Evolutionary conservation across 2,329 filamentous ascomycete species (phyloP), one percentile per base, ranked within the genome.

Genomic region (Colletotrichum acutatum): DNA sequence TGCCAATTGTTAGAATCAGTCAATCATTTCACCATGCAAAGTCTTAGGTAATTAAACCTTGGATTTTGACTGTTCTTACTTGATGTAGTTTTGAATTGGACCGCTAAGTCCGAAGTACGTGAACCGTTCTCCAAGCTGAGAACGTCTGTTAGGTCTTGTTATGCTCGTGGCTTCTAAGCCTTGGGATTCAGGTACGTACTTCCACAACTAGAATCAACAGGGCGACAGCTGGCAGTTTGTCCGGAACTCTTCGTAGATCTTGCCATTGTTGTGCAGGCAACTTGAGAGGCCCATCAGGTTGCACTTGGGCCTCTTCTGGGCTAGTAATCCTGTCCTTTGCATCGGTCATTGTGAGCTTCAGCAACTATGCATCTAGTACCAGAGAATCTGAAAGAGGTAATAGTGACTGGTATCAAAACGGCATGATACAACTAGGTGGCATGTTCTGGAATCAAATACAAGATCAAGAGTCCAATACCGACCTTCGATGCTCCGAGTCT

Each of bases 21-120:
- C 28, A 54, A 16, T 37, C 5, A 34, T 28, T 30, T 2, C 2
- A 28, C 9, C 19, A 19, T 9, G 5, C 4, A 6, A 6, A n/a
- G n/a, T n/a, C 7, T 6, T 19, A 16, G 5, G 4, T 2, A 4
- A 12, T 26, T 28, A 4, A 12, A 34, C 2, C 3, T 22, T 12
- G 3, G 12, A 4, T 9, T 22, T 4, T 14, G 14, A 2, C 4
- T 8, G 34, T 11, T 28, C 64, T 68, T 28, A 77, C 74, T 79
- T 81, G 72, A 81, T 80, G 60, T 80, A 81, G 63, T 80, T 80
- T 52, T 81, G 79, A 26, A 81, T 76, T 0, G 79, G 78, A 2
- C 79, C 79, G 14, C 78, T 79, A 5, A 80, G 74, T 6, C 79
- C 79, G 64, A 80, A 80, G 68, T 78, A 78, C 3, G 78, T 79